Conservation (phyloP, 2,329 filamentous ascomycete genomes). For the Aspergillus sp. region DNA sequence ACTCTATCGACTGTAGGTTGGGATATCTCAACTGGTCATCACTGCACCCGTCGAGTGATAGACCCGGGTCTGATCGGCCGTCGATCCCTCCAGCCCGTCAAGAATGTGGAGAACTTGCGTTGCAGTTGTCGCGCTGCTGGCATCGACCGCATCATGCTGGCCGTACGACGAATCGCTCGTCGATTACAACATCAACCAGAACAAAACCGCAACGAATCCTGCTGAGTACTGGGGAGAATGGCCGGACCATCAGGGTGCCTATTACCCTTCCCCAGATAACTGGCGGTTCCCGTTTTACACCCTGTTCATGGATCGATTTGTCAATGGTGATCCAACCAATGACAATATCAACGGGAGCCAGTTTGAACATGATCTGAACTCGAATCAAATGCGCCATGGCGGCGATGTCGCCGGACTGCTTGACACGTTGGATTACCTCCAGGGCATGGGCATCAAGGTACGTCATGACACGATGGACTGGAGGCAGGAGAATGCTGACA, state of each 20-base stretch:
- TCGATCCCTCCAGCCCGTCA: conserved; percentile 15
- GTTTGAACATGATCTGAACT: conserved; percentile 61
- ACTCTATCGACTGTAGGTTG: too few relatives aligned
- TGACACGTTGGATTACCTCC: conserved; percentile 63
- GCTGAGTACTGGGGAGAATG: conserved; percentile 58
- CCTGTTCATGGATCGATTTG: conserved; percentile 62
- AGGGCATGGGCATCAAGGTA: conserved; percentile 64
- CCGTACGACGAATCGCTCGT: conserved; percentile 51
- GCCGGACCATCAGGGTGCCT: conserved; percentile 48
- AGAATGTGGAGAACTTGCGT: conserved; percentile 30
- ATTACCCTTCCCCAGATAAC: conserved; percentile 57
- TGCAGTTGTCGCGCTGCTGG: conserved; percentile 28
- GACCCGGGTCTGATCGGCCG: conserved; percentile 6
- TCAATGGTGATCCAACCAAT: conserved; percentile 64
- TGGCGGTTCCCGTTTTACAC: conserved; percentile 68
- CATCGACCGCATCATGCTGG: conserved; percentile 28
- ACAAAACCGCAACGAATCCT: conserved; percentile 54
- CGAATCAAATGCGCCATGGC: conserved; percentile 63
- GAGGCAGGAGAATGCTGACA: neutral
- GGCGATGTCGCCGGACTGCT: conserved; percentile 59
- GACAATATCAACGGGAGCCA: conserved; percentile 61
- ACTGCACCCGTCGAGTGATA: neutral
- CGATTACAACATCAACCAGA: conserved; percentile 62
- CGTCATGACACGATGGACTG: neutral
- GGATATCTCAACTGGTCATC: neutral